These are phyloP conservation scores for Piedraia hortae DNA, from an alignment of 2,329 filamentous ascomycete genomes.

Conservation along the genomic window DNA sequence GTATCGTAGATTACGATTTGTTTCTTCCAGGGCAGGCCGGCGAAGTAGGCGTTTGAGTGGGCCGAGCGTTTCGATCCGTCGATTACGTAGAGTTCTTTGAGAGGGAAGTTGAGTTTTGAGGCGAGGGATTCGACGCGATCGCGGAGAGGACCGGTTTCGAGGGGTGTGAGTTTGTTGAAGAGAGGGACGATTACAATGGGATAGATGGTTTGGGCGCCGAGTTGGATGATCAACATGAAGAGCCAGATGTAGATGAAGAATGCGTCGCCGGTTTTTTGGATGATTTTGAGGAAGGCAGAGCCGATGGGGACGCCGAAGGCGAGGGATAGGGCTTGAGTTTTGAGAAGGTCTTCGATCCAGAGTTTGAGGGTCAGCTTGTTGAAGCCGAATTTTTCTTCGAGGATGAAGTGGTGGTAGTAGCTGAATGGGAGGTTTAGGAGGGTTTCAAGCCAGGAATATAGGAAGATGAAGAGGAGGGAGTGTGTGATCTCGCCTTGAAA, in stretches of 20 bases:
- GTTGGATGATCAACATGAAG: slow-evolving; percentile 66
- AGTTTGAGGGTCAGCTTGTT: slow-evolving; percentile 88
- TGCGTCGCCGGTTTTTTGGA: slow-evolving; percentile 71
- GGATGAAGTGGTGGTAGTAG: slow-evolving; percentile 81
- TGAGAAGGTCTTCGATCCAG: slow-evolving; percentile 74
- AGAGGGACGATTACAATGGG: slow-evolving; percentile 78
- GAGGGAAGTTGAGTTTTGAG: slow-evolving; percentile 61
- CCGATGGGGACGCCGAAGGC: slow-evolving; percentile 67
- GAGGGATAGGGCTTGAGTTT: slow-evolving; percentile 59
- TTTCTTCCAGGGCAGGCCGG: slow-evolving; percentile 94
- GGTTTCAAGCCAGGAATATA: slow-evolving; percentile 61
- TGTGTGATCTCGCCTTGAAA: slow-evolving; percentile 86
- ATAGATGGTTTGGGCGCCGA: slow-evolving; percentile 90
- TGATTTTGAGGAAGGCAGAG: slow-evolving; percentile 74
- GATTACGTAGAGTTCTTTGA: slow-evolving; percentile 82
- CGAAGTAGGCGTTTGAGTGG: slow-evolving; percentile 87
- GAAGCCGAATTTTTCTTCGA: slow-evolving; percentile 94
- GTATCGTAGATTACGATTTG: slow-evolving; percentile 99
- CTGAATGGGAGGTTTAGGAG: slow-evolving; percentile 51
- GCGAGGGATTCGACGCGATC: slow-evolving; percentile 64
- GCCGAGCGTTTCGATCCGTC: slow-evolving; percentile 70
- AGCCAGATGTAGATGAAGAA: slow-evolving; percentile 98
- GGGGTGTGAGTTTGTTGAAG: slow-evolving; percentile 93
- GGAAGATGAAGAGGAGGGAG: slow-evolving; percentile 73
- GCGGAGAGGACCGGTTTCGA: slow-evolving; percentile 70